These are phyloP conservation scores for Circinella minor DNA, from an alignment of 371 early-diverging fungal genomes.

Conservation along the genomic window DNA sequence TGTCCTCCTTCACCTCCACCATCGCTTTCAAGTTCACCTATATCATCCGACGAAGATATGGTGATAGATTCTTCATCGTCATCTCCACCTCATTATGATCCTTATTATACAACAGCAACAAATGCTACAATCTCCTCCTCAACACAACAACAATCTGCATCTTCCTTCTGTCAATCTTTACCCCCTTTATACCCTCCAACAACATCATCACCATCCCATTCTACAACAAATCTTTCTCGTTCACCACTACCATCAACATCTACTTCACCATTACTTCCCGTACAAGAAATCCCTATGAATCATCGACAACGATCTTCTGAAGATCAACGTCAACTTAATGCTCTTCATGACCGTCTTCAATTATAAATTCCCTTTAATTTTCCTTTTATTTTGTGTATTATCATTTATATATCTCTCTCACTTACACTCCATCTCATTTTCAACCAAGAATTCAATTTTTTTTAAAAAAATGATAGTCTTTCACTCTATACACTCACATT, in stretches of 20 bases:
- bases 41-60: conserved; percentile 16
- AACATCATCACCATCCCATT: neutral
- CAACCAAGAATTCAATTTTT: no score
- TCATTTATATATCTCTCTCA: neutral
- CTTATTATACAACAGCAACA: conserved; percentile 5
- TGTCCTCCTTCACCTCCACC: conserved; percentile 16
- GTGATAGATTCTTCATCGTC: conserved; percentile 2
- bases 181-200: neutral
- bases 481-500: neutral
- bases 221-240: neutral
- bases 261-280: conserved; percentile 24
- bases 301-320: conserved; percentile 45
- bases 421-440: neutral
- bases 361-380: conserved; percentile 5
- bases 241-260: conserved; percentile 12
- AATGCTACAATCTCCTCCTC: conserved; percentile 7
- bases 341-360: conserved; percentile 27
- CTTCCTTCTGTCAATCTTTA: neutral
- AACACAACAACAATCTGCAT: neutral
- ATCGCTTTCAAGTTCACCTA: conserved; percentile 2
- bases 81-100: conserved; percentile 3
- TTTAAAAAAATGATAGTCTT: neutral
- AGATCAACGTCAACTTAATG: conserved; percentile 51
- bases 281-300: conserved; percentile 53
- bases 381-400: neutral